Percentiles rank a stretch among this genome's conserved stretches.
These are phyloP conservation scores for Cutaneotrichosporon arboriforme DNA, from an alignment of 1,284 basidiomycete genomes.

Conservation along the genomic window DNA sequence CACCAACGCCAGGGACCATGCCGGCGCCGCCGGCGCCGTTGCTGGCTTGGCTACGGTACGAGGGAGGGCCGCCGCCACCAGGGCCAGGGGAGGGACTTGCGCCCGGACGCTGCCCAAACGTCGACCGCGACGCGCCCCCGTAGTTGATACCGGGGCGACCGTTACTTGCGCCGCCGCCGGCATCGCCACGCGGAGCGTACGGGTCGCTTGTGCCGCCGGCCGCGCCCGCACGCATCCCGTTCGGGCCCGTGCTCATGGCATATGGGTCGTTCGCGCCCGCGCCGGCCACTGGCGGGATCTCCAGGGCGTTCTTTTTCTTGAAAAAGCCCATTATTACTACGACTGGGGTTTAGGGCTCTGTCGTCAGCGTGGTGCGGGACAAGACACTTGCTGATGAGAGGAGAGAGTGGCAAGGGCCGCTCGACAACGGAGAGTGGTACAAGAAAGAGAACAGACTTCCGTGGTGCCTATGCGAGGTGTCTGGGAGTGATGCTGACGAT, in stretches of 20 bases:
- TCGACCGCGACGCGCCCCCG: not conserved
- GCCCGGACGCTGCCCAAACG: conserved; percentile 13
- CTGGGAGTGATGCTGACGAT: no score
- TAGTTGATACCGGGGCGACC: not conserved
- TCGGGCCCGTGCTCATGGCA: conserved; percentile 14
- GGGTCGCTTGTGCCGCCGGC: not conserved
- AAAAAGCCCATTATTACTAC: conserved; percentile 63
- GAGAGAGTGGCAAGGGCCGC: not conserved
- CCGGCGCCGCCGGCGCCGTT: not conserved
- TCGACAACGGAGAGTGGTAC: not conserved
- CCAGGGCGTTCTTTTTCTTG: conserved; percentile 58
- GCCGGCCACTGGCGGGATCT: conserved; percentile 58
- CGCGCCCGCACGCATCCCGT: not conserved
- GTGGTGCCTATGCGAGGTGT: no score
- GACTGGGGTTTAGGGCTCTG: no score
- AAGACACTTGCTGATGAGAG: not conserved
- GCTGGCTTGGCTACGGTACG: not conserved
- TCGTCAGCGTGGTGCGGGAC: no score
- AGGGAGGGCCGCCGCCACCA: conserved; percentile 19
- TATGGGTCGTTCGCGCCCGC: conserved; percentile 48
- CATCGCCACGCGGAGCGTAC: not conserved
- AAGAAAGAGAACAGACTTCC: not conserved
- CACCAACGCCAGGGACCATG: no score
- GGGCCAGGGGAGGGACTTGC: no score
- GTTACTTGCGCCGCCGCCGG: conserved; percentile 7